phyloP scores from a whole-genome alignment of 352 stramenopile species.

The Phytophthora chlamydospora region DNA sequence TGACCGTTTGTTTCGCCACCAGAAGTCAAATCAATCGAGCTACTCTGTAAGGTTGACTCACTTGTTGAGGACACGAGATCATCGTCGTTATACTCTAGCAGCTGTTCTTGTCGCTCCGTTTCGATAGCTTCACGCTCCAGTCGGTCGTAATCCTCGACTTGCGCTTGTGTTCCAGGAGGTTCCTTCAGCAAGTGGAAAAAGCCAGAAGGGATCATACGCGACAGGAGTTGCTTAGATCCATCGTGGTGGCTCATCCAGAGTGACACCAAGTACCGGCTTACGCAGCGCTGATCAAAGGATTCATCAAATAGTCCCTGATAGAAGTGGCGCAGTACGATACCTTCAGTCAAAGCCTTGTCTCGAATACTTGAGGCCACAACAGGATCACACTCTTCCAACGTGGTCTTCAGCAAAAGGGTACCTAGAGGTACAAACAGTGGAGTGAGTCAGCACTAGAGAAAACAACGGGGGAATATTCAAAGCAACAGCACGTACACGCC shows the following conservation, averaged over 20 bases:
- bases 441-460: neutral
- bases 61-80: constrained; percentile 44
- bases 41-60: constrained; percentile 35
- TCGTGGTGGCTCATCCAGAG: constrained; percentile 94
- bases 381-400: constrained; percentile 89
- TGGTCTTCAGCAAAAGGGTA: constrained; percentile 92
- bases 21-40: constrained; percentile 17
- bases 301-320: constrained; percentile 93
- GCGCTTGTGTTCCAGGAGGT: constrained; percentile 69
- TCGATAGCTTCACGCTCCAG: constrained; percentile 76
- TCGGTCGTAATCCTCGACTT: constrained; percentile 89
- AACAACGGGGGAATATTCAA: neutral
- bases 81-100: constrained; percentile 40
- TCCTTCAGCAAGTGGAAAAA: constrained; percentile 92
- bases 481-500: constrained; percentile 58
- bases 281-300: constrained; percentile 92
- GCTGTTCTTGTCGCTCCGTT: constrained; percentile 42
- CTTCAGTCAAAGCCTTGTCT: constrained; percentile 92
- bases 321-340: constrained; percentile 93
- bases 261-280: constrained; percentile 95
- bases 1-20: constrained; percentile 8
- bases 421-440: constrained; percentile 37
- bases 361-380: constrained; percentile 85
- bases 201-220: constrained; percentile 88
- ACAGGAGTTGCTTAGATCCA: constrained; percentile 89